Base-by-base conservation (phyloP, 257 asterid species). In the Catharanthus roseus region DNA sequence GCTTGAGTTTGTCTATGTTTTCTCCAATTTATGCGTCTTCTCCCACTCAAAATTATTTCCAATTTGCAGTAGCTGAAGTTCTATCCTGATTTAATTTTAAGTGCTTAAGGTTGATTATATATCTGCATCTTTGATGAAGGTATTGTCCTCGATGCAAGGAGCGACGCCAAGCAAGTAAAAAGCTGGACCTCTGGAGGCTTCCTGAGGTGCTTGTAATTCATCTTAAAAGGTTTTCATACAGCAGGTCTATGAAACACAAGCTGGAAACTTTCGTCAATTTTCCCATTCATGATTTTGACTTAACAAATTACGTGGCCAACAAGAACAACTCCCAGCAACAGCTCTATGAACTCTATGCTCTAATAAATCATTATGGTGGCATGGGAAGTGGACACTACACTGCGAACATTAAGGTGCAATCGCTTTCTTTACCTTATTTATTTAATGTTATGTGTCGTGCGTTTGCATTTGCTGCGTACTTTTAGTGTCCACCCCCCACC, bases 341-440 rank as follows among this genome's bases (percentile, higher is more conserved):
- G 89, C 81, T 87, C 74, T 95, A 95, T 69, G 97, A 95, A 80
- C 93, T 95, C 68, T 95, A 95, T 79, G 97, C 99, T 79, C 79
- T 91, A 75, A 95, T 88, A 65, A 95, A 95, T 83, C 99, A 95
- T 79, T 91, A 95, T 72, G 99, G 99, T 74, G 77, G 92, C 86
- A 95, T 95, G 99, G 99, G 99, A 77, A 91, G 97, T 77, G 99
- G 99, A 45, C 99, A 95, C 77, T 95, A 95, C 74, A 95, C 99
- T 0, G 97, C 99, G 5, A 81, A 95, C 77, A 95, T 95, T 74
- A 95, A 95, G 99, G 99, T 95, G 75, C 44, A 44, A 49, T 41
- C 16, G 53, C 49, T 71, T 71, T 58, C 45, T 72, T 69, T 50
- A 50, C 26, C 39, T 1, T 24, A 64, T 62, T 21, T 51, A 31